Conservation (phyloP, 2,329 filamentous ascomycete genomes). For the Aspergillus caelatus region DNA sequence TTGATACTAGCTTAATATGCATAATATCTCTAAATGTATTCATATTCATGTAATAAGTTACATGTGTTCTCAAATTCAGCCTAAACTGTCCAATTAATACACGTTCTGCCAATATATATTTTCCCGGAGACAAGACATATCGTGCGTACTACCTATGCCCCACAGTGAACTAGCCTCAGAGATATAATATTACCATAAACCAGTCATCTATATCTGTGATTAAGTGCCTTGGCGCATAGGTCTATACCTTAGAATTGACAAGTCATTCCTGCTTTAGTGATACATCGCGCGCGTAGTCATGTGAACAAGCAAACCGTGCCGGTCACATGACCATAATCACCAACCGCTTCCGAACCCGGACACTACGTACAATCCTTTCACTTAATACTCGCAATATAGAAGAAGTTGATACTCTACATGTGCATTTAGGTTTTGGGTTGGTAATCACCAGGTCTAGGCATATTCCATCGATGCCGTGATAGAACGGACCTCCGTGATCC, state of each 20-base stretch:
- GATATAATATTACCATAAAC: background rate
- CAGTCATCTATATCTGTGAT: background rate
- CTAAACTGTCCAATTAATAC: background rate
- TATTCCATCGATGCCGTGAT: background rate
- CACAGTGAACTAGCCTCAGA: background rate
- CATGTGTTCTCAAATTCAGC: background rate
- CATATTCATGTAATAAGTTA: no score
- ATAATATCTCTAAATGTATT: no score
- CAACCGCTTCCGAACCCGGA: no score
- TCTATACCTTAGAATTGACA: background rate
- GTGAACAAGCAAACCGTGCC: background rate
- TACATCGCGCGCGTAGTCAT: background rate
- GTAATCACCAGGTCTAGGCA: background rate
- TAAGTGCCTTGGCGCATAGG: no score
- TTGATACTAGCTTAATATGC: background rate
- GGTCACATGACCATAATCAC: background rate
- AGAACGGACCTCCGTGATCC: background rate
- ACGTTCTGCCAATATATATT: background rate
- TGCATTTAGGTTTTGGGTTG: background rate
- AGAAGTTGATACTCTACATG: background rate
- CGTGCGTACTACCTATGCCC: no score
- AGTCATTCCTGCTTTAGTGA: background rate
- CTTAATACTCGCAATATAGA: background rate
- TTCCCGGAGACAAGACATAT: no score
- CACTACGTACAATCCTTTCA: background rate